phyloP scores from a whole-genome alignment of 2,329 filamentous ascomycete species.

The Microcera coccophila region DNA sequence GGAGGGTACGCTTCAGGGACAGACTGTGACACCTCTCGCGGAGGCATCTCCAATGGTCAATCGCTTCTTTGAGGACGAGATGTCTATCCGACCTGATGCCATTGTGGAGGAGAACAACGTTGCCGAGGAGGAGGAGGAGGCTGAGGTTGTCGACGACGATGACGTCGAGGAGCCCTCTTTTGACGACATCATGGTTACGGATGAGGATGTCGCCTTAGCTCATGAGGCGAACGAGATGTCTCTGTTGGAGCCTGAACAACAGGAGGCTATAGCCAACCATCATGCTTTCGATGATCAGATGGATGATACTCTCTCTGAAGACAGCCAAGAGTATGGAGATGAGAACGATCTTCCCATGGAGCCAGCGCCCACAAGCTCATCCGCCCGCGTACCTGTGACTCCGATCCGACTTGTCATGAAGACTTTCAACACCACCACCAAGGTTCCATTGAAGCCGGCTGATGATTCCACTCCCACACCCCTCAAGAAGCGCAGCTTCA shows the following conservation, averaged over 20 bases:
- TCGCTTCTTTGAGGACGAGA: constrained; percentile 60
- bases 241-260: constrained; percentile 43
- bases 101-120: background rate
- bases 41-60: constrained; percentile 41
- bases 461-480: constrained; percentile 53
- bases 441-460: constrained; percentile 69
- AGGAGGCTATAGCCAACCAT: constrained; percentile 34
- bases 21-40: constrained; percentile 15
- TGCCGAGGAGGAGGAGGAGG: background rate
- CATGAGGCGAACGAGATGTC: constrained; percentile 60
- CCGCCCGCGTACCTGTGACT: constrained; percentile 44
- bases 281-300: constrained; percentile 35
- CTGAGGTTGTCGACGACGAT: background rate
- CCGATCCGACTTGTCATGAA: constrained; percentile 52
- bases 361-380: constrained; percentile 36
- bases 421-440: constrained; percentile 66
- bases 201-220: constrained; percentile 56
- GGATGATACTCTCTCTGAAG: constrained; percentile 50
- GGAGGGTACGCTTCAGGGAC: constrained; percentile 16
- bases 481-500: constrained; percentile 49
- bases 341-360: constrained; percentile 60
- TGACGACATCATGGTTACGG: constrained; percentile 45
- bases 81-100: constrained; percentile 38
- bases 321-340: constrained; percentile 63
- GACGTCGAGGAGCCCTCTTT: constrained; percentile 32